Evolutionary conservation across 805 yeast species (phyloP).

Genomic region (Candida namnaoensis): DNA sequence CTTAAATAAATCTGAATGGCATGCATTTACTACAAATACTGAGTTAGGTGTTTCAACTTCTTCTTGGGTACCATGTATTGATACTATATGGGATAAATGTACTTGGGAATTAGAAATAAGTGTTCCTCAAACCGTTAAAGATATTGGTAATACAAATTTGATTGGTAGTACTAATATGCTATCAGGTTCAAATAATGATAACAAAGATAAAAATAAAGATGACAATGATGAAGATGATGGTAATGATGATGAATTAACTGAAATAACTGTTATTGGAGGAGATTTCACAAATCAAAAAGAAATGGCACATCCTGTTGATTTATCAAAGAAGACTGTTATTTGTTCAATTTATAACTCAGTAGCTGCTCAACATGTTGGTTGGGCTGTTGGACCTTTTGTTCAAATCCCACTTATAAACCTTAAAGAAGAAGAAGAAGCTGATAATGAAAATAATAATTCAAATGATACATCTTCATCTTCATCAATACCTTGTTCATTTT

Average conservation of each 20-base stretch:
- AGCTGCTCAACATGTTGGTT: conserved; percentile 91
- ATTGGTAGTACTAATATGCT: conserved; percentile 15
- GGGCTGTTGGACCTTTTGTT: conserved; percentile 87
- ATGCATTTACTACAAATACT: conserved; percentile 76
- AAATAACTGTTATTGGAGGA: conserved; percentile 60
- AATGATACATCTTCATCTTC: conserved; percentile 9
- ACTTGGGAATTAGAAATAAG: conserved; percentile 91
- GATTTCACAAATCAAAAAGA: conserved; percentile 61
- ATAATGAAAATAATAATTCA: conserved; percentile 20
- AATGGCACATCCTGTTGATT: conserved; percentile 67
- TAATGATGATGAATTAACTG: conserved; percentile 27
- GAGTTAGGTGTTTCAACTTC: conserved; percentile 77
- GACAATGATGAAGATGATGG: conserved; percentile 22
- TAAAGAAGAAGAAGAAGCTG: conserved; percentile 24
- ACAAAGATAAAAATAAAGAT: conserved; percentile 5
- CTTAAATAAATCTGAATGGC: conserved; percentile 47
- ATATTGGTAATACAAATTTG: conserved; percentile 38
- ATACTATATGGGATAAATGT: conserved; percentile 76
- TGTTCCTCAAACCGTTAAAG: conserved; percentile 72
- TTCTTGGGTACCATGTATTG: conserved; percentile 97
- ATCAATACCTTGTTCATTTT: conserved; percentile 49
- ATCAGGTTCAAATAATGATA: conserved; percentile 1
- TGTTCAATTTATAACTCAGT: conserved; percentile 77
- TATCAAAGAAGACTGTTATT: conserved; percentile 62
- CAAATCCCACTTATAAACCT: conserved; percentile 43